A percentile compares a stretch with the other conserved stretches of the same genome.
Evolutionary conservation across 2,329 filamentous ascomycete species (phyloP).

Genomic region (Nothopassalora personata): DNA sequence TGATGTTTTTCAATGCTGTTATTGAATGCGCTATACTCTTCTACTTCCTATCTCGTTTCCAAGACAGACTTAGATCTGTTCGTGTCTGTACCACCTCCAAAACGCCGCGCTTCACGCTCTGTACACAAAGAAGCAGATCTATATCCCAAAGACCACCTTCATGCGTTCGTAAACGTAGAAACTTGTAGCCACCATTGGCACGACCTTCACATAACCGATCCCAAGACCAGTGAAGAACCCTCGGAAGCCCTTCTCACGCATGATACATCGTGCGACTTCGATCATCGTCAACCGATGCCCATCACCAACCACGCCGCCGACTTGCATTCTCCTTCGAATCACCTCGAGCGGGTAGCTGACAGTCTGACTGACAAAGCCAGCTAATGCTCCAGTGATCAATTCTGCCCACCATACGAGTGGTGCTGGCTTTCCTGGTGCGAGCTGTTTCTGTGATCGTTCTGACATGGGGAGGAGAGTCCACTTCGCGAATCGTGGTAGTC

Average conservation of each 20-base stretch:
- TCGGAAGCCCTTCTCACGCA: constrained; percentile 64
- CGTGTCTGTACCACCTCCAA: constrained; percentile 3
- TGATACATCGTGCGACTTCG: constrained; percentile 73
- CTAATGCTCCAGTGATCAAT: constrained; percentile 74
- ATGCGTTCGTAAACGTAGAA: constrained; percentile 64
- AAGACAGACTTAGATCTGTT: not conserved
- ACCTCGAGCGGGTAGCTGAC: constrained; percentile 92
- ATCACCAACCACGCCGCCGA: constrained; percentile 88
- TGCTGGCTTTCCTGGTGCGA: constrained; percentile 53
- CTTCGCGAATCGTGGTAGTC: constrained; percentile 58
- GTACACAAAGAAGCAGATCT: constrained; percentile 1
- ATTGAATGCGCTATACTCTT: not conserved
- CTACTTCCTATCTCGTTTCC: not conserved
- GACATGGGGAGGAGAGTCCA: constrained; percentile 70
- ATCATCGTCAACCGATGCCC: constrained; percentile 70
- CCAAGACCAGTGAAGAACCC: constrained; percentile 91
- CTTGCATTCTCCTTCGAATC: constrained; percentile 88
- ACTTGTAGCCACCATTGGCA: constrained; percentile 76
- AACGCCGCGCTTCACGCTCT: constrained; percentile 1
- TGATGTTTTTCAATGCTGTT: not conserved
- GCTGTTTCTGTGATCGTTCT: constrained; percentile 32
- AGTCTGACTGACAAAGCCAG: constrained; percentile 85
- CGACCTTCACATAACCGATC: constrained; percentile 91
- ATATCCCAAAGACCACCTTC: constrained; percentile 52
- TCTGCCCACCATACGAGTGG: constrained; percentile 82